Evolutionary conservation across 495 filamentous ascomycete species (phyloP), one percentile per base, ranked within the genome.

Genomic region (Xylaria scruposa): DNA sequence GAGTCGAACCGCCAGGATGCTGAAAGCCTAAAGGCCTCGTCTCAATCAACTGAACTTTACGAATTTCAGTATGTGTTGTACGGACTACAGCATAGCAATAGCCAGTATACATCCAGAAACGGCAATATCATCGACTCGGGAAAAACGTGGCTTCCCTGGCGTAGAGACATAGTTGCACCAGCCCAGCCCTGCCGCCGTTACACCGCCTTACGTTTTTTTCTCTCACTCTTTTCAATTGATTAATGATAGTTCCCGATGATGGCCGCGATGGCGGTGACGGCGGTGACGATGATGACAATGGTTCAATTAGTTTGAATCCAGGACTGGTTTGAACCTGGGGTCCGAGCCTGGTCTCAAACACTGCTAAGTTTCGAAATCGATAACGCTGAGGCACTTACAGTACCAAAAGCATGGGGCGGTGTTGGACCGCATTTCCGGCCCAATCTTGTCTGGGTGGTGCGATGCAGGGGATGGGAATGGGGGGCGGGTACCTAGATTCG

Each of bases 331-430:
- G 24, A 42, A 31, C 15, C 53, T 31, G 42, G 56, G 53, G 40
- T 31, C 36, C 54, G 29, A 47, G 56, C 24, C 6, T 46, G 31
- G 56, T 60, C 67, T 69, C 67, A 69, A 69, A 69, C 67, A 44
- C 24, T 17, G 40, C 38, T 6, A 60, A 38, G 67, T 69, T 69
- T 69, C 56, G 56, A 47, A 61, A 29, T 33, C 3, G 49, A 56
- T 51, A 44, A 63, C 44, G 38, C 6, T 19, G 60, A 63, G 59
- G 60, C 60, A 44, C 60, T 29, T 44, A 38, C 36, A 38, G 36
- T 38, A 53, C 9, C 46, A 33, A 31, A 31, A 31, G n/a, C 40
- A 47, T 67, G 46, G 31, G 21, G 31, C 31, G 6, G 63, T 13
- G 24, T 46, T 8, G 21, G 51, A 33, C n/a, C 36, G 66, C 66